These are phyloP conservation scores for Dactylellina haptotyla DNA, from an alignment of 2,329 filamentous ascomycete species.

Conservation along the genomic window DNA sequence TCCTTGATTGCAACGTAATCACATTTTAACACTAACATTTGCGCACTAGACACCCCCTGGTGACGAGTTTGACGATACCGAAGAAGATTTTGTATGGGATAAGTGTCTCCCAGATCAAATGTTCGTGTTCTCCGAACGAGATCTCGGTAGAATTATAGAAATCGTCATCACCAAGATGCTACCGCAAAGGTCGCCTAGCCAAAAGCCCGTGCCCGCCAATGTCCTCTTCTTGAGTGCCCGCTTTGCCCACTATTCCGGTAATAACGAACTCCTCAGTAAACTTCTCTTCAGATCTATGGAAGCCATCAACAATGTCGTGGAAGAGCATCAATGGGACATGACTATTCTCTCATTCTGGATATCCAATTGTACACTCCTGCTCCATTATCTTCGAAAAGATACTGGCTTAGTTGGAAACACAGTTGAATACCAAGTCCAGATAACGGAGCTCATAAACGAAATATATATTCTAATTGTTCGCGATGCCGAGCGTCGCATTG, in stretches of 20 bases:
- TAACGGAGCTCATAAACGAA: conserved; percentile 94
- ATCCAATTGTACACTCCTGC: conserved; percentile 91
- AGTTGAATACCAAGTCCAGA: conserved; percentile 87
- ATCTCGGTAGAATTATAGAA: conserved; percentile 89
- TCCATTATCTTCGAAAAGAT: conserved; percentile 98
- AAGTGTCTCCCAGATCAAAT: conserved; percentile 96
- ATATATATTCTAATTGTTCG: conserved; percentile 98
- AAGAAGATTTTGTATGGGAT: conserved; percentile 97
- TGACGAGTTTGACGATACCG: conserved; percentile 85
- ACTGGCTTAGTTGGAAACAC: conserved; percentile 81
- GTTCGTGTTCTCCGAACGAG: conserved; percentile 98
- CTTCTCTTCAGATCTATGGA: conserved; percentile 88
- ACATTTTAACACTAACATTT: conserved; percentile 10
- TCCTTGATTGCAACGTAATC: not conserved
- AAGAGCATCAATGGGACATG: conserved; percentile 98
- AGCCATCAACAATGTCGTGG: conserved; percentile 97
- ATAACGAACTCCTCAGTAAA: conserved; percentile 80
- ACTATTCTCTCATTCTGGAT: conserved; percentile 99
- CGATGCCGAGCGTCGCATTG: conserved; percentile 92
- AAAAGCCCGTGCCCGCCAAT: conserved; percentile 97
- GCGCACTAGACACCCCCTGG: conserved; percentile 67
- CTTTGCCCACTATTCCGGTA: conserved; percentile 96
- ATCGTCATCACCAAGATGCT: conserved; percentile 99
- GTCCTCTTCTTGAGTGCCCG: conserved; percentile 94
- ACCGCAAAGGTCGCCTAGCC: conserved; percentile 91